A percentile compares a stretch with the other conserved stretches of the same genome.
These are phyloP conservation scores for Saturnispora zaruensis DNA, from an alignment of 805 yeast species.

Conservation along the genomic window DNA sequence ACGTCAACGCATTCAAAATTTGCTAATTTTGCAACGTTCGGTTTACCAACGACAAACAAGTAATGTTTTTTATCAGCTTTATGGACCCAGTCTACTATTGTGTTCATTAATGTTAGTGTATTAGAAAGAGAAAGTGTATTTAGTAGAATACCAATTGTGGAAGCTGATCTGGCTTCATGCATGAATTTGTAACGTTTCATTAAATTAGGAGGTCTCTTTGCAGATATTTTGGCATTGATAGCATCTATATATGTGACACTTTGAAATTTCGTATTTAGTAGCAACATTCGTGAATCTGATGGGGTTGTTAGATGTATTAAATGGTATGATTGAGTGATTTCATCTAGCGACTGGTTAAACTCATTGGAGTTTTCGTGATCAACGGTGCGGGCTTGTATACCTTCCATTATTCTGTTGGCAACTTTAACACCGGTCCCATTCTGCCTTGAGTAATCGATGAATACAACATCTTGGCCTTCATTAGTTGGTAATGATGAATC, in stretches of 20 bases:
- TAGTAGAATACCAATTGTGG: constrained; percentile 84
- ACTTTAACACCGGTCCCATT: constrained; percentile 11
- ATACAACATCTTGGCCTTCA: constrained; percentile 17
- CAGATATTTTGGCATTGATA: constrained; percentile 21
- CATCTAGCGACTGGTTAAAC: constrained; percentile 25
- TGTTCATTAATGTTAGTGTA: constrained; percentile 58
- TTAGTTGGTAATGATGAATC: constrained; percentile 20
- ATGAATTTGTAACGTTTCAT: constrained; percentile 78
- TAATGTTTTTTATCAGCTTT: constrained; percentile 85
- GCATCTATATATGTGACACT: constrained; percentile 46
- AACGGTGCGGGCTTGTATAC: constrained; percentile 15
- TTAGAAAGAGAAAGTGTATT: constrained; percentile 80
- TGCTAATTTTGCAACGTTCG: constrained; percentile 93
- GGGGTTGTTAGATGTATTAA: constrained; percentile 69
- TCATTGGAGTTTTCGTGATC: constrained; percentile 8
- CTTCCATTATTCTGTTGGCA: constrained; percentile 29
- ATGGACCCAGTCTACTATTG: constrained; percentile 50
- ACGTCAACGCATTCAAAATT: constrained; percentile 90
- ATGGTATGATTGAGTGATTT: constrained; percentile 37
- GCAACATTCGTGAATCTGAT: constrained; percentile 68
- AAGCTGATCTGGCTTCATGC: constrained; percentile 85
- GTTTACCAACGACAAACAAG: constrained; percentile 93
- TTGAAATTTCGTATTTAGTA: constrained; percentile 61
- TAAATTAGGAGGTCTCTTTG: constrained; percentile 69
- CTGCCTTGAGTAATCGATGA: constrained; percentile 19